Base-by-base conservation (phyloP, 78 protist genomes). In the Dictyostelium firmibasis region DNA sequence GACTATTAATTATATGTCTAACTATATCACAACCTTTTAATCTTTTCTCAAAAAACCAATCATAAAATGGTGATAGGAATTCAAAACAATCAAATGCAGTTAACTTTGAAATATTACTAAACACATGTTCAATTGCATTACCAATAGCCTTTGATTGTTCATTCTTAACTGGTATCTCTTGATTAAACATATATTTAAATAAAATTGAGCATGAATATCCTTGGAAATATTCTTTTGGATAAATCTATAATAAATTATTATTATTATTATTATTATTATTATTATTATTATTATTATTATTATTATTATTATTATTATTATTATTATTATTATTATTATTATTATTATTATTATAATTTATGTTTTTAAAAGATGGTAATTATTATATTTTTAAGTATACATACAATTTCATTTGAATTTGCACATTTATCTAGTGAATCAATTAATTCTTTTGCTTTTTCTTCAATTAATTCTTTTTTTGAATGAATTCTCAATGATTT, bases 61-160 rank as follows among this genome's bases (percentile, higher is more conserved):
- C 57, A 64, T 53, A 79, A 25, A 87, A 31, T 53, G 93, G 93
- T 41, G 85, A 84, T 25, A 87, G 76, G n/a, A 41, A 36, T 50
- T 74, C 78, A 35, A 86, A 86, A 5, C 78, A 60, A 31, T 47
- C 50, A 27, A 44, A 25, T 33, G 43, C 47, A 4, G 79, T 14
- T 33, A 72, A 72, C 23, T 33, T 72, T 31, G 38, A 33, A 72
- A 27, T 13, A 16, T 72, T 72, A 72, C 79, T 25, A 72, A 72
- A 27, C 9, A 27, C 79, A 33, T 72, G 79, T 72, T 25, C 33
- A 67, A 67, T 35, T 67, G 75, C 75, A 67, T 72, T 72, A 72
- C 79, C 79, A 72, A 72, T 33, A 7, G 74, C 25, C 25, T 16
- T 64, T 64, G 74, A 23, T 9, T 16, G 2, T 0, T 18, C 50